Evolutionary conservation across 306 rosid genomes (phyloP).

Genomic region (Trifolium subterraneum): DNA sequence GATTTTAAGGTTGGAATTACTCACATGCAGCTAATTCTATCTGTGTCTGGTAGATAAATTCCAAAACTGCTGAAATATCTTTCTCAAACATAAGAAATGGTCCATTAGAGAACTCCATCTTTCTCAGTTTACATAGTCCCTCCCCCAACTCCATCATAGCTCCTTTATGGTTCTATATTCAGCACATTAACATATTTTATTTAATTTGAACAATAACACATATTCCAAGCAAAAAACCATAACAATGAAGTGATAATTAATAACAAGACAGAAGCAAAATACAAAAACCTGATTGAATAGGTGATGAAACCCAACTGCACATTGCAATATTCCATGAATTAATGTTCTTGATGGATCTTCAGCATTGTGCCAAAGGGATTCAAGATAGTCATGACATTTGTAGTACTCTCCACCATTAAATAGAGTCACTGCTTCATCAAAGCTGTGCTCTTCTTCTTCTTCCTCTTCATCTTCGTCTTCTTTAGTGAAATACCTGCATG

Average conservation of each 20-base stretch:
- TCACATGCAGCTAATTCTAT: slow-evolving; percentile 94
- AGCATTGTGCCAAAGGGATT: slow-evolving; percentile 74
- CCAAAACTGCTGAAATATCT: slow-evolving; percentile 75
- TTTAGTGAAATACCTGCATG: slow-evolving; percentile 43
- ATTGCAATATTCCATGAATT: slow-evolving; percentile 86
- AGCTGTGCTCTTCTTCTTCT: slow-evolving; percentile 44
- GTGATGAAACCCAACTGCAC: slow-evolving; percentile 93
- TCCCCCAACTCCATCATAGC: slow-evolving; percentile 98
- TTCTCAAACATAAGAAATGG: slow-evolving; percentile 77
- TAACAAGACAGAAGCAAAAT: slow-evolving; percentile 22
- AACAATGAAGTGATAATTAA: background rate
- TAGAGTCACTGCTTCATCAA: slow-evolving; percentile 73
- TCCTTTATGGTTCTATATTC: slow-evolving; percentile 79
- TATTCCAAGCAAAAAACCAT: slow-evolving; percentile 18
- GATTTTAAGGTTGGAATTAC: slow-evolving; percentile 42
- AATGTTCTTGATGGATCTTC: slow-evolving; percentile 86
- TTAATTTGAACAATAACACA: slow-evolving; percentile 18
- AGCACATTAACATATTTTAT: slow-evolving; percentile 1
- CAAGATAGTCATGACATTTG: slow-evolving; percentile 86
- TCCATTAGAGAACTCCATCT: slow-evolving; percentile 75
- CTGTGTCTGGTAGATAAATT: slow-evolving; percentile 86
- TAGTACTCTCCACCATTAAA: slow-evolving; percentile 73
- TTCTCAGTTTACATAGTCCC: slow-evolving; percentile 80
- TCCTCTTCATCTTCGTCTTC: slow-evolving; percentile 42
- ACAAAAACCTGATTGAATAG: slow-evolving; percentile 74